Evolutionary conservation across 139 green algal genomes (phyloP), one percentile per base, ranked within the genome.

Genomic region (Coelastrella sp.): DNA sequence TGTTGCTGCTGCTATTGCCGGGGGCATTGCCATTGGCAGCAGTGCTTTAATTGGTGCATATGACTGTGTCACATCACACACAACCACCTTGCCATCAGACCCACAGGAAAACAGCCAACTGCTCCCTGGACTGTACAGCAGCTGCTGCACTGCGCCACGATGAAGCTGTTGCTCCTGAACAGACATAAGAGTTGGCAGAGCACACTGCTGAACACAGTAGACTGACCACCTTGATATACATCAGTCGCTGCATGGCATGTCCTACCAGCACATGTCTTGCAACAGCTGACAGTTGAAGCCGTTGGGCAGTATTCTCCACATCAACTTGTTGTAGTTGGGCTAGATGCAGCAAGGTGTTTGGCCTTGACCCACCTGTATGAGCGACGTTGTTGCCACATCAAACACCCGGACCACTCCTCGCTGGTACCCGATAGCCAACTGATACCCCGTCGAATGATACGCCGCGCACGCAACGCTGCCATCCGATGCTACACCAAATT

Each of bases 91-190:
- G 63, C 96, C 96, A 66, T 98, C 96, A 11, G 79, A 20, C 1
- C 95, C 95, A 14, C 92, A 85, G 75, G 92, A 95, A 87, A 96
- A 93, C 76, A 98, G 92, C 9, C 91, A 87, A 17, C 87, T 65
- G 3, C 95, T 96, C 57, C 94, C 89, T 25, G 94, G 90, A 0
- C 87, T 91, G 92, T 93, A 97, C 19, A 92, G 24, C 5, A 98
- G 61, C 83, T 95, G 89, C 7, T 74, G 35, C 20, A 98, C 91
- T 0, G 82, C 72, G 0, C 83, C 93, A 0, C 82, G 75, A 89
- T 98, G 96, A 92, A 97, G 95, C 80, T 91, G 87, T 78, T 95
- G 94, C 93, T 98, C 95, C 94, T 97, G 90, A 72, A 86, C 4
- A 27, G 25, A n/a, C 61, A 27, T 56, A 82, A 8, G 17, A 19